Percentiles rank a stretch among this genome's conserved stretches.
phyloP scores from a whole-genome alignment of 441 rosid species.

The Pelargonium australe region DNA sequence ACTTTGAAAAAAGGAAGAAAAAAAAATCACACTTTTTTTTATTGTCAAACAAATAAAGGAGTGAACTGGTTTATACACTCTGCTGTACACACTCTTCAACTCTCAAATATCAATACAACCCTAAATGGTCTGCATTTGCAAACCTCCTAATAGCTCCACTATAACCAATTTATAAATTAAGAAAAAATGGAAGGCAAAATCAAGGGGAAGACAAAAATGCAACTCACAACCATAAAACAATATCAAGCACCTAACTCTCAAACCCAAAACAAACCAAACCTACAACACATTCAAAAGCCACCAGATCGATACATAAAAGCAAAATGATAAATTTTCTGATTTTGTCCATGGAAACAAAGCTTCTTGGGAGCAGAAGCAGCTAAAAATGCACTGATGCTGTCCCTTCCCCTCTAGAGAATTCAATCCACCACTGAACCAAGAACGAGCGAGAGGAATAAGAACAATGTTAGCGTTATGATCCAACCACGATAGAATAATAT shows the following conservation, averaged over 20 bases:
- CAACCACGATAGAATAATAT: neutral
- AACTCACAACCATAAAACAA: conserved; percentile 50
- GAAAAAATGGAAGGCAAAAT: neutral
- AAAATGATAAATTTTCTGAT: conserved; percentile 17
- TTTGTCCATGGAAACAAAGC: conserved; percentile 32
- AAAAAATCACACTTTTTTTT: conserved; percentile 30
- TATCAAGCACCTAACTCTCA: conserved; percentile 35
- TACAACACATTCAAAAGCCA: conserved; percentile 32
- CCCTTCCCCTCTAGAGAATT: conserved; percentile 45
- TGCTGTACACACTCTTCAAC: conserved; percentile 52
- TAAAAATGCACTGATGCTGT: conserved; percentile 72
- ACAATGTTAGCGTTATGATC: neutral
- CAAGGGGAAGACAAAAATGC: conserved; percentile 30
- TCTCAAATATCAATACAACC: conserved; percentile 37
- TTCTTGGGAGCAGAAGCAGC: conserved; percentile 82
- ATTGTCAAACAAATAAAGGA: conserved; percentile 29
- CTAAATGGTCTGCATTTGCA: conserved; percentile 36
- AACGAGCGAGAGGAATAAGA: conserved; percentile 17
- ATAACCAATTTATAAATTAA: conserved; percentile 17
- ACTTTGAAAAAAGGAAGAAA: neutral
- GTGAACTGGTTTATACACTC: conserved; percentile 36
- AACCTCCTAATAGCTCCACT: conserved; percentile 29
- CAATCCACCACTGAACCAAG: conserved; percentile 29
- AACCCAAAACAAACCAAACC: conserved; percentile 16
- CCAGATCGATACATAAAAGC: conserved; percentile 20